Base-by-base conservation (phyloP, 208 protist species). In the Trypanosoma rangeli region DNA sequence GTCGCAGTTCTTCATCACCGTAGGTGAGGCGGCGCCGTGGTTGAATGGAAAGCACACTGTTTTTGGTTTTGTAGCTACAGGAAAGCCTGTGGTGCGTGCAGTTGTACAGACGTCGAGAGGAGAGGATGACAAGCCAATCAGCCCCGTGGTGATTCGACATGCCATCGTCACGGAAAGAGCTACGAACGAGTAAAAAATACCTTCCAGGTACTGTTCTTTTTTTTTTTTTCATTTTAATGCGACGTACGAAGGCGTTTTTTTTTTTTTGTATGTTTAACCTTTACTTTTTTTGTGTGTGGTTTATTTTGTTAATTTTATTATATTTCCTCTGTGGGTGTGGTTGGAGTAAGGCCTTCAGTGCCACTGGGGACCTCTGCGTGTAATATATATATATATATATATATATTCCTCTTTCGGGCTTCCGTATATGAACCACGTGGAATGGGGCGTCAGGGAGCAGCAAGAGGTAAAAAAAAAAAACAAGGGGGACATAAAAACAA, bases 1-100 rank as follows among this genome's bases (percentile, higher is more conserved):
- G n/a, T 94, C 83, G 50, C 91, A 96, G 81, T 97, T 97, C 63
- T 96, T 95, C 74, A 85, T 97, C 35, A 94, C 87, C 5, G 85
- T 90, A 24, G 81, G 80, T 0, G 75, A 78, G 44, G 82, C 57
- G n/a, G 54, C 55, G n/a, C 53, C 55, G 48, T 94, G 85, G 87
- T 60, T 98, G 64, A 94, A 97, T 70, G 89, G 85, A 20, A 94
- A 97, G 64, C 97, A 99, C 76, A 94, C 95, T 22, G 94, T 98
- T 5, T 98, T 99, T 61, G 97, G 97, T 16, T 77, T 83, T 60
- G 94, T 98, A 22, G 71, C 88, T 20, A 70, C 82, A n/a, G 90
- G 92, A 15, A 67, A 82, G 64, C 74, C 84, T 3, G 73, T 90
- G 64, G 74, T 97, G 54, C 76, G 62, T 26, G 71, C 68, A 24